phyloP scores from a whole-genome alignment of 2,329 filamentous ascomycete genomes.

The Bertia moriformis region DNA sequence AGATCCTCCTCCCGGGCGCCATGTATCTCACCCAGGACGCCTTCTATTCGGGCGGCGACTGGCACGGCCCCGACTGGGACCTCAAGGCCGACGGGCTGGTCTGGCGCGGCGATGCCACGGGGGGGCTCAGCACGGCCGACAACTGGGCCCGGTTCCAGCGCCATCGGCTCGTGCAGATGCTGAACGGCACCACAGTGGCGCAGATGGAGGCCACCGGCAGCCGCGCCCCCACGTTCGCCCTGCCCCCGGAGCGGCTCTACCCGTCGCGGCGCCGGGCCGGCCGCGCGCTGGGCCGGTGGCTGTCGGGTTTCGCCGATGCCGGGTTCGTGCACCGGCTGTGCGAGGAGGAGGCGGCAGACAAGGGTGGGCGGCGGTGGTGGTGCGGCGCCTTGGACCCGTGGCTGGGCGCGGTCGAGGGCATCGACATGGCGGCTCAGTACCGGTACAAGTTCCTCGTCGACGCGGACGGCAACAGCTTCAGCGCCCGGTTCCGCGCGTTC shows the following conservation, averaged over 20 bases:
- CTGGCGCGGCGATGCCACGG: slow-evolving; percentile 54
- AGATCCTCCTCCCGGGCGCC: slow-evolving; percentile 48
- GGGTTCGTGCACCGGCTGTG: slow-evolving; percentile 29
- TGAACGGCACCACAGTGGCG: slow-evolving; percentile 44
- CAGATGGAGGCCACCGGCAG: slow-evolving; percentile 24
- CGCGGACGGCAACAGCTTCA: slow-evolving; percentile 41
- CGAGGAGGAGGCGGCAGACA: slow-evolving; percentile 8
- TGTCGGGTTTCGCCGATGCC: slow-evolving; percentile 21
- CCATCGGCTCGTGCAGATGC: slow-evolving; percentile 56
- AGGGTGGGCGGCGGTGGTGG: too few relatives aligned
- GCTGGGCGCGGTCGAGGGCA: slow-evolving; percentile 13
- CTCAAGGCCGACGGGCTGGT: slow-evolving; percentile 38
- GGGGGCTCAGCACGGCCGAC: slow-evolving; percentile 31
- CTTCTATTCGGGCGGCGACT: slow-evolving; percentile 39
- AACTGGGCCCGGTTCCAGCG: slow-evolving; percentile 59
- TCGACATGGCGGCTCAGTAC: slow-evolving; percentile 20
- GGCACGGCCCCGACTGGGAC: slow-evolving; percentile 40
- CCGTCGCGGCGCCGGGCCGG: slow-evolving; percentile 19
- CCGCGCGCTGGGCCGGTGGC: slow-evolving; percentile 23
- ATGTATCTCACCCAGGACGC: slow-evolving; percentile 47
- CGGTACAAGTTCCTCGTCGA: slow-evolving; percentile 40
- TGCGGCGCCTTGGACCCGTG: slow-evolving; percentile 24
- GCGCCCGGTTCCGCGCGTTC: slow-evolving; percentile 32
- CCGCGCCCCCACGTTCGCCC: slow-evolving; percentile 29
- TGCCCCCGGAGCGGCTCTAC: slow-evolving; percentile 27